Evolutionary conservation across 768 basidiomycete species (phyloP).

Genomic region (Asterophora parasitica): DNA sequence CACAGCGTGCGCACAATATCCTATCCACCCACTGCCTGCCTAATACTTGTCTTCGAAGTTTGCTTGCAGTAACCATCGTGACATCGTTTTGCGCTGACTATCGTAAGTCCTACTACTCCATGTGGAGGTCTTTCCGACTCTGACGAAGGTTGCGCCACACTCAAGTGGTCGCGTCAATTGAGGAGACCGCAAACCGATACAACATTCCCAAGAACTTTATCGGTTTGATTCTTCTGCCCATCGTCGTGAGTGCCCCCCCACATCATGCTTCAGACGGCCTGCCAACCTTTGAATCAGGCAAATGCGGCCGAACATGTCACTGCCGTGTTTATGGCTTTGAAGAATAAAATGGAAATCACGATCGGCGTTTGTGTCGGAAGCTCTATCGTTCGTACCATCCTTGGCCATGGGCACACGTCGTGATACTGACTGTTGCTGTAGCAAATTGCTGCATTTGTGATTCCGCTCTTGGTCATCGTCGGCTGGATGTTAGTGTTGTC

Average conservation of each 20-base stretch:
- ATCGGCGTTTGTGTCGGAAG: constrained; percentile 79
- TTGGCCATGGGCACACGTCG: neutral
- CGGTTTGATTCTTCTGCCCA: constrained; percentile 80
- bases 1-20: constrained; percentile 38
- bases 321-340: constrained; percentile 86
- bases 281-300: constrained; percentile 33
- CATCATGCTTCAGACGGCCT: neutral
- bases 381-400: constrained; percentile 56
- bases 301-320: constrained; percentile 87
- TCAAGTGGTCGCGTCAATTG: constrained; percentile 84
- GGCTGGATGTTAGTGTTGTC: constrained; percentile 69
- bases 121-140: too few species aligned
- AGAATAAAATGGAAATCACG: constrained; percentile 57
- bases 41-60: constrained; percentile 28
- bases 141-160: too few species aligned
- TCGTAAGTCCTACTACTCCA: constrained; percentile 42
- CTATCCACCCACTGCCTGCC: neutral
- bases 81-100: constrained; percentile 91
- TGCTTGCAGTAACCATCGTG: constrained; percentile 70
- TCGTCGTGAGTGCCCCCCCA: constrained; percentile 54
- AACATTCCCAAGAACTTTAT: constrained; percentile 82
- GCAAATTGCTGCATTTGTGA: constrained; percentile 86
- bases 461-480: constrained; percentile 83
- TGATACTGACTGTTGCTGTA: constrained; percentile 19
- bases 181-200: constrained; percentile 82